These are phyloP conservation scores for Melanopsichium pennsylvanicum DNA, from an alignment of 1,284 basidiomycete genomes.

Conservation along the genomic window DNA sequence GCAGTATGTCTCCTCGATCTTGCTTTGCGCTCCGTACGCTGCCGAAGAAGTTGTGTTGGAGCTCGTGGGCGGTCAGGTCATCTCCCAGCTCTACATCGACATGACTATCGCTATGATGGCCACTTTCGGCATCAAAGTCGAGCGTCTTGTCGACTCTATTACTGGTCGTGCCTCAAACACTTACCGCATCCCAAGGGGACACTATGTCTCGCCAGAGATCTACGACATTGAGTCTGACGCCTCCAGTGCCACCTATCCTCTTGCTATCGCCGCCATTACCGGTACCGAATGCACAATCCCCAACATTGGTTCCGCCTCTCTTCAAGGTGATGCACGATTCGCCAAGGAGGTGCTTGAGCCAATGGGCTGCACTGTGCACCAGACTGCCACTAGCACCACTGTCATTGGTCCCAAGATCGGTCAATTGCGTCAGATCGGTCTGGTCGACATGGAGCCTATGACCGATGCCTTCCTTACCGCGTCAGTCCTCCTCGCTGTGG, in stretches of 20 bases:
- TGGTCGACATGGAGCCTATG: conserved; percentile 99
- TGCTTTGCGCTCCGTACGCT: conserved; percentile 95
- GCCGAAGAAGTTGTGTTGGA: conserved; percentile 81
- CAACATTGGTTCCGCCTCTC: conserved; percentile 87
- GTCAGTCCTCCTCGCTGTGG: conserved; percentile 83
- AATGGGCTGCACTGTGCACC: conserved; percentile 92
- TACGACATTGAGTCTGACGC: conserved; percentile 97
- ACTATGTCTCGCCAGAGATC: conserved; percentile 77
- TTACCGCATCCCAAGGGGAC: conserved; percentile 85
- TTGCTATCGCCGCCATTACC: conserved; percentile 94
- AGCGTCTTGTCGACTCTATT: conserved; percentile 74
- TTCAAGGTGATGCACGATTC: conserved; percentile 96
- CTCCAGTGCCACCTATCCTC: conserved; percentile 93
- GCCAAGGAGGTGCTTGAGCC: conserved; percentile 89
- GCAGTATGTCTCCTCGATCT: conserved; percentile 97
- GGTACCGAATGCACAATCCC: conserved; percentile 91
- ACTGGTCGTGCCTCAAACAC: conserved; percentile 74
- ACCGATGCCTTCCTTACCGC: conserved; percentile 99
- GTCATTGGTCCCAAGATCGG: conserved; percentile 87
- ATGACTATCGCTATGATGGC: conserved; percentile 99
- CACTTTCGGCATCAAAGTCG: conserved; percentile 85
- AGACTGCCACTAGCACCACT: conserved; percentile 88
- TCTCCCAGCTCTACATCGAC: conserved; percentile 99
- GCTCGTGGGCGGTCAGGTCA: conserved; percentile 89
- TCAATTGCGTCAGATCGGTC: conserved; percentile 80